Base-by-base conservation (phyloP, 2,329 filamentous ascomycete species). In the Proliferodiscus dingleyae region DNA sequence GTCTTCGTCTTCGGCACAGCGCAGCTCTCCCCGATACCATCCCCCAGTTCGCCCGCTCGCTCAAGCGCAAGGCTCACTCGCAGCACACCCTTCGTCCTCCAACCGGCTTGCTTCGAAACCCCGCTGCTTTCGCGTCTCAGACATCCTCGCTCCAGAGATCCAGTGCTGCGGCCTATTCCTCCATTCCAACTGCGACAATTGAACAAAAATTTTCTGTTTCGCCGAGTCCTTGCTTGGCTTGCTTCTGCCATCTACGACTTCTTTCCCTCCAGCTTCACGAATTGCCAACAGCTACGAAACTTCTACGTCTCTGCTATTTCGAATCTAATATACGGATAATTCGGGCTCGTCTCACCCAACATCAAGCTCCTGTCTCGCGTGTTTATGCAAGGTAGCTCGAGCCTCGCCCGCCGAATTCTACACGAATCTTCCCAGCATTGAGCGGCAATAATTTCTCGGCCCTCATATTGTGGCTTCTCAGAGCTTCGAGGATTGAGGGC, bases 401-500 rank as follows among this genome's bases (percentile, higher is more conserved):
- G 11, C 48, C 55, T 58, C n/a, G n/a, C n/a, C 51, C 52, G 47
- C 16, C 23, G 15, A 34, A 34, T 9, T 15, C 32, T 54, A 47
- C 45, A 41, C 40, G 29, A 46, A 26, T 43, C 50, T 39, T 38
- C 34, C 45, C 53, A 51, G 51, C 42, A 53, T 52, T 55, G 45
- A 37, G 30, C 38, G 34, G 32, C 43, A 51, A 47, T 45, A 45
- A 52, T 51, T 51, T 51, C 51, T 57, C 54, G 57, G 57, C 59
- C 56, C 56, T 64, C 58, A 58, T 61, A 62, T 57, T 60, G 57
- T 59, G 56, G 59, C 59, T 60, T 60, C 41, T 50, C 46, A 58
- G 56, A 59, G 59, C 60, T 61, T 61, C 57, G 57, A 60, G 59
- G 60, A 60, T 61, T 61, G 61, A 60, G 54, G 60, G 61, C 57